Conservation (phyloP, 352 stramenopile genomes). For the Pythium graminicola region DNA sequence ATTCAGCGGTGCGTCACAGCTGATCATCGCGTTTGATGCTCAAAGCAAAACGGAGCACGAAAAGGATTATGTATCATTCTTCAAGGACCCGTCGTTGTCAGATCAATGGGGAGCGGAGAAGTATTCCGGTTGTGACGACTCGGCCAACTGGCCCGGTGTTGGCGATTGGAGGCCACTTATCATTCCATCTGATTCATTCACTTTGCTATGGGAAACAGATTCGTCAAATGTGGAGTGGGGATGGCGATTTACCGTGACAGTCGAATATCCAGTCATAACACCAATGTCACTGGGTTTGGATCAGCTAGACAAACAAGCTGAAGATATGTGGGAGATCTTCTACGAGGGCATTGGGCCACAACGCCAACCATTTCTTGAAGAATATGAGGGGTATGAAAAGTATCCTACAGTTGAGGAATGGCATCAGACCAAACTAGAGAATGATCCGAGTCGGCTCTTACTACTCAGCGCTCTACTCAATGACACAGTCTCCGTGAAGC, state of each 20-base stretch:
- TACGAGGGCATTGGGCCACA: slow-evolving; percentile 56
- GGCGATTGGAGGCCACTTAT: slow-evolving; percentile 53
- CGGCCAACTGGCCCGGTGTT: slow-evolving; percentile 76
- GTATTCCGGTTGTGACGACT: slow-evolving; percentile 59
- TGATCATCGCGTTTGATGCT: slow-evolving; percentile 71
- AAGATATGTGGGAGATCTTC: slow-evolving; percentile 59
- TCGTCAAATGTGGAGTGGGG: slow-evolving; percentile 86
- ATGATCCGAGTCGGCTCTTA: slow-evolving; percentile 1
- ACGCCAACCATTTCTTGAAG: slow-evolving; percentile 27
- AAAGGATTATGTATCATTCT: slow-evolving; percentile 83
- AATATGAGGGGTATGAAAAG: slow-evolving; percentile 49
- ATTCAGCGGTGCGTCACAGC: slow-evolving; percentile 53
- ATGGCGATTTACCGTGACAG: slow-evolving; percentile 71
- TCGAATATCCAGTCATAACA: slow-evolving; percentile 46
- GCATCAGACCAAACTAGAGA: background rate
- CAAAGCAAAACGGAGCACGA: slow-evolving; percentile 53
- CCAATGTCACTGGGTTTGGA: slow-evolving; percentile 38
- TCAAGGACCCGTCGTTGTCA: slow-evolving; percentile 67
- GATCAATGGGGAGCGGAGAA: slow-evolving; percentile 55
- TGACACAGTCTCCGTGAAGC: background rate
- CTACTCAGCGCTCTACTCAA: background rate
- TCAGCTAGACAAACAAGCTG: slow-evolving; percentile 51
- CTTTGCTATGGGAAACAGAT: slow-evolving; percentile 80
- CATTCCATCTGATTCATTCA: slow-evolving; percentile 73
- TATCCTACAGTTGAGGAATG: slow-evolving; percentile 10